Base-by-base conservation (phyloP, 139 green algal species). In the Chlorella sp. region DNA sequence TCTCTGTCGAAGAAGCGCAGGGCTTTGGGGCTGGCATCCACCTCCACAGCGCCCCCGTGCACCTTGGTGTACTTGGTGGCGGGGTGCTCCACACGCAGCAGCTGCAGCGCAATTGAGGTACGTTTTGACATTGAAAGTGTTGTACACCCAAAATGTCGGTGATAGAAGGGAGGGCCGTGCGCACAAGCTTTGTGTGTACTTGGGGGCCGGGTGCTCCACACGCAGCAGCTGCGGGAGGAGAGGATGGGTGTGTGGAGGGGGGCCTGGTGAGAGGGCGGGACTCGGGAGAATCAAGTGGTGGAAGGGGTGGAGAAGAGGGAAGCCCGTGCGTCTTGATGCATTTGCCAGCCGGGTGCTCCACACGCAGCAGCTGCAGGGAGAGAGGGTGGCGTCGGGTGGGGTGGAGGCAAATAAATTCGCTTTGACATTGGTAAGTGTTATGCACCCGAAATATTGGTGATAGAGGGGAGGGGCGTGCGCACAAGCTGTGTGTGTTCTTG, bases 51-150 rank as follows among this genome's bases (percentile, higher is more conserved):
- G 36, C 96, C 96, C 4, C 91, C 92, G 34, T 91, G 81, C 34
- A 92, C 87, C 40, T 91, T 87, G 0, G 60, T 37, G 82, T 93
- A 97, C 60, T 93, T 92, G 30, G 89, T 77, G 15, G 94, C 81
- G 3, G 92, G 94, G 57, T 95, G 90, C 61, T 98, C 93, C 81
- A 99, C 97, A 1, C 96, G 90, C 78, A 99, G 89, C n/a, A 99
- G 92, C 84, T 89, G 83, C 32, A 5, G 7, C 48, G 7, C 15
- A 68, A 18, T 18, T 18, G 60, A 26, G 19, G 76, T n/a, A 48
- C 48, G 76, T n/a, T n/a, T n/a, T n/a, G n/a, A n/a, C n/a, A n/a
- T n/a, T n/a, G n/a, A n/a, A n/a, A n/a, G n/a, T n/a, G n/a, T n/a
- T n/a, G n/a, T n/a, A n/a, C n/a, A n/a, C n/a, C n/a, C n/a, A 57